phyloP scores from a whole-genome alignment of 257 asterid species.

The Avicennia marina region DNA sequence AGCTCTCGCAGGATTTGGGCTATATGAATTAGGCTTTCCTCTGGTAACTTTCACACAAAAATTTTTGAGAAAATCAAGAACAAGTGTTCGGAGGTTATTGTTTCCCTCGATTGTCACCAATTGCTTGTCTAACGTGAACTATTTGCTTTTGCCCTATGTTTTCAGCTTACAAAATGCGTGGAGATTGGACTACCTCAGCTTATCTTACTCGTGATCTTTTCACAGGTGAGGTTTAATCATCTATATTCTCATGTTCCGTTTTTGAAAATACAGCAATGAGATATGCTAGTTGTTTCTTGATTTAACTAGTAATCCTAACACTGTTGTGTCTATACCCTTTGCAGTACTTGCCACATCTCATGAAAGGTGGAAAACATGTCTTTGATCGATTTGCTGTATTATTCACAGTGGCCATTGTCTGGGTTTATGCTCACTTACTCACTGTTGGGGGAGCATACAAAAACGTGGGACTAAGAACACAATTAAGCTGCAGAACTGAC shows the following conservation, averaged over 20 bases:
- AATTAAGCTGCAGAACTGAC: constrained; percentile 86
- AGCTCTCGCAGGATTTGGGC: constrained; percentile 87
- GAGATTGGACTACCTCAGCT: constrained; percentile 92
- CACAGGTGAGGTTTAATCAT: constrained; percentile 64
- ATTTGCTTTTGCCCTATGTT: neutral
- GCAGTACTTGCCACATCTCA: constrained; percentile 70
- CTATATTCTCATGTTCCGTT: no score
- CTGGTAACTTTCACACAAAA: constrained; percentile 51
- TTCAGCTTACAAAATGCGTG: constrained; percentile 79
- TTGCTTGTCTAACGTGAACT: constrained; percentile 6
- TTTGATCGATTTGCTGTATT: constrained; percentile 77
- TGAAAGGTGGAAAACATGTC: constrained; percentile 55
- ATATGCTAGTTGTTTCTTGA: neutral
- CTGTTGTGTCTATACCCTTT: no score
- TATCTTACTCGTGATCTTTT: constrained; percentile 62
- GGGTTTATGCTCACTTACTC: constrained; percentile 82
- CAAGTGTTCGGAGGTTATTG: no score
- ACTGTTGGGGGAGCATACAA: constrained; percentile 87
- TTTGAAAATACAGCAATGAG: neutral
- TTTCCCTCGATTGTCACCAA: no score
- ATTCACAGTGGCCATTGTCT: constrained; percentile 70
- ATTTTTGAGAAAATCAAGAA: no score
- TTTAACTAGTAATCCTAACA: no score
- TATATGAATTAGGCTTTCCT: constrained; percentile 87
- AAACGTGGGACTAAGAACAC: constrained; percentile 43